These are phyloP conservation scores for Zea mays DNA, from an alignment of 176 grass and related monocot genomes.

Conservation along the genomic window DNA sequence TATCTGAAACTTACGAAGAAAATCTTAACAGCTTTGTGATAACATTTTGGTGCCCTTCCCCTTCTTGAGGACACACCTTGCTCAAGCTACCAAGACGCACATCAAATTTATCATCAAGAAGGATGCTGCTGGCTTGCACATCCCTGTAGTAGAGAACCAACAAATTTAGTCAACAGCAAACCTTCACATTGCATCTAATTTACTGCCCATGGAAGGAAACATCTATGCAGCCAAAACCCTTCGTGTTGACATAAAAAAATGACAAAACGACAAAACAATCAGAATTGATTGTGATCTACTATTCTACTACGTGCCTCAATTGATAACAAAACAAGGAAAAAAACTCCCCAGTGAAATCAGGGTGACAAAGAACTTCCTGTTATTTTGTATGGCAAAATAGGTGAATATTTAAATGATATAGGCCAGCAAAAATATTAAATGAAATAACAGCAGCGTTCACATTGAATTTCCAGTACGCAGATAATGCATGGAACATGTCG, in stretches of 20 bases:
- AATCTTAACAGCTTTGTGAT: constrained; percentile 91
- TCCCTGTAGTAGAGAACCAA: constrained; percentile 55
- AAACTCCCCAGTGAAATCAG: neutral
- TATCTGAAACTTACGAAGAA: constrained; percentile 68
- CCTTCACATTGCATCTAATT: neutral
- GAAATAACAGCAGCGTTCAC: neutral
- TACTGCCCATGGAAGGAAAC: too few relatives aligned
- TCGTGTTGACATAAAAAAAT: neutral
- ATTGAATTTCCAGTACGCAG: neutral
- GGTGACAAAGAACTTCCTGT: constrained; percentile 9
- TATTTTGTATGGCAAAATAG: constrained; percentile 7
- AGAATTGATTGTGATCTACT: neutral
- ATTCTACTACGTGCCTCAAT: neutral
- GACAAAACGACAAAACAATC: neutral
- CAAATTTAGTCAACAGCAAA: constrained; percentile 23
- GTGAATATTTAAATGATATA: neutral
- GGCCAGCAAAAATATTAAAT: constrained; percentile 1
- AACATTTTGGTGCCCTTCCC: constrained; percentile 78
- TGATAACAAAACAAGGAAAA: constrained; percentile 24
- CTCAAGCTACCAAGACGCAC: constrained; percentile 81
- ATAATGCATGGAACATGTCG: neutral
- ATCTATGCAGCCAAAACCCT: neutral
- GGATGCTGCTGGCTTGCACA: constrained; percentile 84
- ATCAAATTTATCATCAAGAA: constrained; percentile 97
- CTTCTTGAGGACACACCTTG: constrained; percentile 78